These are phyloP conservation scores for Mortierella antarctica DNA, from an alignment of 192 early-diverging fungal species.

Conservation along the genomic window DNA sequence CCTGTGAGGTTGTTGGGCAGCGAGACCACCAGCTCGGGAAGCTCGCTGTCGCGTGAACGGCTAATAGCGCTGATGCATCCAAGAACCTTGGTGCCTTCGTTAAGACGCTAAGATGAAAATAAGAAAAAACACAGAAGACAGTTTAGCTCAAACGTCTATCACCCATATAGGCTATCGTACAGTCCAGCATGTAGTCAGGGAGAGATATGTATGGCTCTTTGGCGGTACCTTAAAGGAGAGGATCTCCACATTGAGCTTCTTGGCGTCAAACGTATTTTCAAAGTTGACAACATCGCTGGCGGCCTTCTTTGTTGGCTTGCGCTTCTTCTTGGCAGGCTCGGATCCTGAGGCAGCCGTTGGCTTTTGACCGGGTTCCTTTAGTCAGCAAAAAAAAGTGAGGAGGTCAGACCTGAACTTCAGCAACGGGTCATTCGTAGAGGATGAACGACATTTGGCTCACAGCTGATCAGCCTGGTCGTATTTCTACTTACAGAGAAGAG, in stretches of 20 bases:
- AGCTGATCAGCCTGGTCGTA: background rate
- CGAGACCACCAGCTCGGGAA: slow-evolving; percentile 81
- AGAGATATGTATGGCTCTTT: background rate
- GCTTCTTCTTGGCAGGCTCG: slow-evolving; percentile 69
- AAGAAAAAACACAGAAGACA: slow-evolving; percentile 25
- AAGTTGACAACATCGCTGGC: slow-evolving; percentile 39
- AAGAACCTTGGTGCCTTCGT: slow-evolving; percentile 78
- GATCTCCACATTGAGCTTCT: slow-evolving; percentile 54
- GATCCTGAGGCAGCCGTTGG: slow-evolving; percentile 51
- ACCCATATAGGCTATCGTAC: background rate
- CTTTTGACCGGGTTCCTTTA: slow-evolving; percentile 37
- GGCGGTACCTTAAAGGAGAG: slow-evolving; percentile 69
- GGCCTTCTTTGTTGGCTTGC: slow-evolving; percentile 59
- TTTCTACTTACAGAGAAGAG: slow-evolving; percentile 61
- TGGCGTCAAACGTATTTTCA: slow-evolving; percentile 40
- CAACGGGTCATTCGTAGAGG: no score
- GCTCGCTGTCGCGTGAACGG: slow-evolving; percentile 51
- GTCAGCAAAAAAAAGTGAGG: background rate
- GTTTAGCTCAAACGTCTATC: background rate
- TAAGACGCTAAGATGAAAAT: slow-evolving; percentile 63
- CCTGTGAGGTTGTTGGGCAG: slow-evolving; percentile 90
- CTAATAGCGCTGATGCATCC: slow-evolving; percentile 85
- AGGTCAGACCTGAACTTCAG: no score
- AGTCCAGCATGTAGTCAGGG: slow-evolving; percentile 9
- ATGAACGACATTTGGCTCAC: no score